A percentile compares a stretch with the other conserved stretches of the same genome.
Conservation (phyloP, 495 filamentous ascomycete species). For the Xylaria acuta region DNA sequence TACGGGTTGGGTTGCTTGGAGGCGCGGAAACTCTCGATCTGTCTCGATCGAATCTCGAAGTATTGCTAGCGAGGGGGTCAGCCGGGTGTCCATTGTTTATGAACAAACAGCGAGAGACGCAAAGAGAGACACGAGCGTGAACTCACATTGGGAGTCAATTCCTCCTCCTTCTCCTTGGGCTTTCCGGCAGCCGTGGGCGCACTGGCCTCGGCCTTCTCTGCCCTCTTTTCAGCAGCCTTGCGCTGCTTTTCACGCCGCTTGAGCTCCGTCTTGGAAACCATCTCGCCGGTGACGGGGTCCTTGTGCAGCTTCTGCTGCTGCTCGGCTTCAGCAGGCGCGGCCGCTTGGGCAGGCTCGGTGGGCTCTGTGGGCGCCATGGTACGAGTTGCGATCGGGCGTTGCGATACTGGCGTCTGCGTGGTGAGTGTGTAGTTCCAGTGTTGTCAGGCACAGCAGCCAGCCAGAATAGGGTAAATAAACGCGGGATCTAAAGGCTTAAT, state of each 20-base stretch:
- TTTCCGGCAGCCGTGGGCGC: slow-evolving; percentile 68
- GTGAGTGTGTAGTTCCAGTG: not conserved
- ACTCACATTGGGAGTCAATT: slow-evolving; percentile 82
- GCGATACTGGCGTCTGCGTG: not conserved
- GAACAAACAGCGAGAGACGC: not conserved
- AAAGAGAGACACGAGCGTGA: not conserved
- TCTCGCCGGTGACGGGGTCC: slow-evolving; percentile 86
- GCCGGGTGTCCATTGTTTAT: not conserved
- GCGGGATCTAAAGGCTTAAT: not conserved
- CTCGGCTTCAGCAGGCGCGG: slow-evolving; percentile 41
- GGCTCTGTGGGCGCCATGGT: slow-evolving; percentile 17
- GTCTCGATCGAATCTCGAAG: slow-evolving; percentile 90
- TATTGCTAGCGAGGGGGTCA: slow-evolving; percentile 72
- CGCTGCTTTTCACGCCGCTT: slow-evolving; percentile 96
- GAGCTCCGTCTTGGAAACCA: slow-evolving; percentile 83
- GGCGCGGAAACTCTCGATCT: slow-evolving; percentile 83
- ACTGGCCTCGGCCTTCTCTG: slow-evolving; percentile 52
- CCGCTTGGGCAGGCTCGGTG: slow-evolving; percentile 11
- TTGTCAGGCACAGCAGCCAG: not conserved
- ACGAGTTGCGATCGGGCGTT: not conserved
- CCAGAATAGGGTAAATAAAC: slow-evolving; percentile 7
- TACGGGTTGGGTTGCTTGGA: slow-evolving; percentile 78
- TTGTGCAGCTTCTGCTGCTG: slow-evolving; percentile 76
- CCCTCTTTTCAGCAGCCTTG: slow-evolving; percentile 71
- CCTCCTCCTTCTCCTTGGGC: slow-evolving; percentile 69